Evolutionary conservation across 768 basidiomycete species (phyloP).

Genomic region (Solioccasus polychromus): DNA sequence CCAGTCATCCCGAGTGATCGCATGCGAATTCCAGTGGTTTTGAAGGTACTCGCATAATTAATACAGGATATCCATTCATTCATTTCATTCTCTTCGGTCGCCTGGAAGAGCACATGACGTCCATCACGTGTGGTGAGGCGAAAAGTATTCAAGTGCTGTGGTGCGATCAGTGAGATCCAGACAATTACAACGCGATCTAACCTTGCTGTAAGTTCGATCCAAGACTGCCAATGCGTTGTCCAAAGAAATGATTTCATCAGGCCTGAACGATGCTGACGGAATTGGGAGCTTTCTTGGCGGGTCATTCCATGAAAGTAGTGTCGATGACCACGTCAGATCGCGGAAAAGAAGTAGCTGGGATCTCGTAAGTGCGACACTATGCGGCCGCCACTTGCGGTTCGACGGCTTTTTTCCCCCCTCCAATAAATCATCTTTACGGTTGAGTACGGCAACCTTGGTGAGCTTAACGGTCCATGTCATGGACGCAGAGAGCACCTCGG

Average conservation of each 20-base stretch:
- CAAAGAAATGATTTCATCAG: constrained; percentile 83
- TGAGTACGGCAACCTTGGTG: constrained; percentile 77
- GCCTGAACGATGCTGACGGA: constrained; percentile 51
- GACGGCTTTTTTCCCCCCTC: constrained; percentile 75
- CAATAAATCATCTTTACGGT: constrained; percentile 74
- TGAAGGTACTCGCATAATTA: constrained; percentile 94
- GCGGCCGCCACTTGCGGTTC: constrained; percentile 85
- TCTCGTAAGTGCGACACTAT: constrained; percentile 81
- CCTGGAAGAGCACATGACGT: constrained; percentile 80
- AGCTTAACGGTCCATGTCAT: constrained; percentile 57
- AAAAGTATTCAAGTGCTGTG: constrained; percentile 64
- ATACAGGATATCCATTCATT: constrained; percentile 90
- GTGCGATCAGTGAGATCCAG: constrained; percentile 3
- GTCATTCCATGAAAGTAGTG: constrained; percentile 44
- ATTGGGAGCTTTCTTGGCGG: constrained; percentile 36
- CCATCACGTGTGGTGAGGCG: constrained; percentile 74
- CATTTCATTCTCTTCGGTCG: constrained; percentile 64
- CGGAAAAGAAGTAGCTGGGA: constrained; percentile 92
- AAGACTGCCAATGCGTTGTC: constrained; percentile 76
- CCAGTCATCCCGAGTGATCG: constrained; percentile 67
- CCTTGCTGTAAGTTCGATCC: constrained; percentile 77
- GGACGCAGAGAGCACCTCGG: constrained; percentile 24
- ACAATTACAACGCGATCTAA: not conserved
- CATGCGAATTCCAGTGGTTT: constrained; percentile 78
- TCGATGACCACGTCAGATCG: constrained; percentile 55